Percentiles rank a stretch among this genome's conserved stretches.
Conservation (phyloP, 2,329 filamentous ascomycete genomes). For the Phialophora tarda region DNA sequence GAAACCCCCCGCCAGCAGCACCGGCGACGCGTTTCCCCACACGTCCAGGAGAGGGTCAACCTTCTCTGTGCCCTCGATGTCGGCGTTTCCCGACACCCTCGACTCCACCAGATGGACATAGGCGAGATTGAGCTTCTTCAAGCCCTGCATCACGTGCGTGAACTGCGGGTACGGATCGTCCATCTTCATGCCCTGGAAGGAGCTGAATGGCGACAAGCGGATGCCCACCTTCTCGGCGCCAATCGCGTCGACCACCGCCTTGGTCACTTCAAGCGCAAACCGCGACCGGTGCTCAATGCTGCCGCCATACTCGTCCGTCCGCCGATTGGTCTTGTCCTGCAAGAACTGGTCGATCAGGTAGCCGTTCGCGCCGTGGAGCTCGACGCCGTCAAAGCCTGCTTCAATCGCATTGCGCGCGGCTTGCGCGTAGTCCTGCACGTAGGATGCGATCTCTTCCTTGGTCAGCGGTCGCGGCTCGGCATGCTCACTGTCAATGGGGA, state of each 20-base stretch:
- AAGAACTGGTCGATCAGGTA: constrained; percentile 61
- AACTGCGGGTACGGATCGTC: constrained; percentile 66
- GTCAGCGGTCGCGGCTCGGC: constrained; percentile 42
- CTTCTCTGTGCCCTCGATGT: constrained; percentile 42
- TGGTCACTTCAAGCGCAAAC: constrained; percentile 58
- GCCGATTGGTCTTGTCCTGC: constrained; percentile 56
- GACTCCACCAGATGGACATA: constrained; percentile 66
- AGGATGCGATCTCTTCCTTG: constrained; percentile 52
- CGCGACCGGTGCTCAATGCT: constrained; percentile 58
- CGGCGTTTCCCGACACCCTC: constrained; percentile 50
- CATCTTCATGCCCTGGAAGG: constrained; percentile 60
- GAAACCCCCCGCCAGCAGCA: constrained; percentile 63
- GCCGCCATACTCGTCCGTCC: constrained; percentile 59
- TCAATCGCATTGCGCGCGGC: constrained; percentile 60
- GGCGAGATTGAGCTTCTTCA: constrained; percentile 59
- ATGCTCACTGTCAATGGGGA: constrained; percentile 3
- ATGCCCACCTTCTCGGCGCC: constrained; percentile 52
- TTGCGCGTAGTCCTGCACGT: constrained; percentile 50
- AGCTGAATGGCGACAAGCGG: constrained; percentile 54
- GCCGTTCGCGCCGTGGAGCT: constrained; percentile 45
- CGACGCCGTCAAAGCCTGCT: constrained; percentile 19
- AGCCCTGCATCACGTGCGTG: constrained; percentile 56
- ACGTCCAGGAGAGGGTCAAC: constrained; percentile 35
- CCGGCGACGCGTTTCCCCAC: constrained; percentile 60
- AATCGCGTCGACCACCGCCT: constrained; percentile 43